Conservation (phyloP, 108 stramenopile genomes). For the Cyclotella baltica region DNA sequence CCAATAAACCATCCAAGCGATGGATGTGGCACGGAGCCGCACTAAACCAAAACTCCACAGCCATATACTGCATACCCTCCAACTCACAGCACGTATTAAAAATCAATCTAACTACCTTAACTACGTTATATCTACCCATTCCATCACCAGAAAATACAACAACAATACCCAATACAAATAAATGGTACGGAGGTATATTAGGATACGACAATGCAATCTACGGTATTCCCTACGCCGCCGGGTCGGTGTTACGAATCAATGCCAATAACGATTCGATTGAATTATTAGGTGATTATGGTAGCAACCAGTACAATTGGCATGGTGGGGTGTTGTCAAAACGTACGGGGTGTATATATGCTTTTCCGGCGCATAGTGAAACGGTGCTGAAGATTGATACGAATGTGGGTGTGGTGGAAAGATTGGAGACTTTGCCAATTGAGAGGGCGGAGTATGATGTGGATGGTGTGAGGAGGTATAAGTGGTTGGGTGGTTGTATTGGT, state of each 20-base stretch:
- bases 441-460: conserved; percentile 61
- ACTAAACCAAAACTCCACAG: conserved; percentile 73
- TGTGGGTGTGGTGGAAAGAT: conserved; percentile 8
- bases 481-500: conserved; percentile 83
- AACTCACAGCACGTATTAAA: conserved; percentile 81
- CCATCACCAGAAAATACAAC: conserved; percentile 52
- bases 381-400: conserved; percentile 76
- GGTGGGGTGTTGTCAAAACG: conserved; percentile 70
- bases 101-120: conserved; percentile 70
- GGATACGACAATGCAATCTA: conserved; percentile 83
- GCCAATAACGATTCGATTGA: conserved; percentile 61
- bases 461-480: conserved; percentile 70
- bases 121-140: conserved; percentile 67
- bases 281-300: conserved; percentile 75
- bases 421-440: conserved; percentile 56
- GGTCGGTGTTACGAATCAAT: conserved; percentile 74
- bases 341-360: conserved; percentile 77
- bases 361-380: conserved; percentile 71
- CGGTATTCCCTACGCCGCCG: conserved; percentile 76
- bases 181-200: conserved; percentile 87
- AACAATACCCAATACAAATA: conserved; percentile 66
- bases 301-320: conserved; percentile 82
- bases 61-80: conserved; percentile 86
- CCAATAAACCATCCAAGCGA: conserved; percentile 10
- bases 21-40: conserved; percentile 94